Conservation (phyloP, 164 flowering plant genomes). For the Nymphaea thermarum region DNA sequence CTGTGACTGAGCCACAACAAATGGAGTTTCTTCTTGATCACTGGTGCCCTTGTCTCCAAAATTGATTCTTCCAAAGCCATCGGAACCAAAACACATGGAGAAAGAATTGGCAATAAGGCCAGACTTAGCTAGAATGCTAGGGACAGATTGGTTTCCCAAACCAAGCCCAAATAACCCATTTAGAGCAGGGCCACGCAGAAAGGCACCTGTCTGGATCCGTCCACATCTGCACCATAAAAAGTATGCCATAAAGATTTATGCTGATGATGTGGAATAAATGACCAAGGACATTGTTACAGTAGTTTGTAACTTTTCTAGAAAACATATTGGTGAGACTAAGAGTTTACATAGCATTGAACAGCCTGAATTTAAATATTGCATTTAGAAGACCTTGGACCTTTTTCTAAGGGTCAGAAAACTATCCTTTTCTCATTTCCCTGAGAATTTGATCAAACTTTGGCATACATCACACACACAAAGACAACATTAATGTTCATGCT, state of each 20-base stretch:
- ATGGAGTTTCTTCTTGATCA: slow-evolving; percentile 64
- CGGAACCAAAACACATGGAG: slow-evolving; percentile 82
- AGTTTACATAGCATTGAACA: too few relatives aligned
- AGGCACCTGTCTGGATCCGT: slow-evolving; percentile 60
- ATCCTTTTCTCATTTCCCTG: too few relatives aligned
- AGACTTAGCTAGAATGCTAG: slow-evolving; percentile 66
- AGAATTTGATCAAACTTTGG: too few relatives aligned
- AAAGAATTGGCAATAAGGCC: slow-evolving; percentile 64
- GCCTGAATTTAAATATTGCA: too few relatives aligned
- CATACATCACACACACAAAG: too few relatives aligned
- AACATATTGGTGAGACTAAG: too few relatives aligned
- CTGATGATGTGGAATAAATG: too few relatives aligned
- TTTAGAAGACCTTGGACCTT: too few relatives aligned
- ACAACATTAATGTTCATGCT: too few relatives aligned
- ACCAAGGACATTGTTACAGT: too few relatives aligned
- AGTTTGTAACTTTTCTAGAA: too few relatives aligned
- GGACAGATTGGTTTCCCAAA: slow-evolving; percentile 53
- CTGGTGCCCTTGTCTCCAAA: slow-evolving; percentile 84
- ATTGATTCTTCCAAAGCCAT: slow-evolving; percentile 69
- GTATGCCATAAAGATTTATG: not conserved
- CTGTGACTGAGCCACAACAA: slow-evolving; percentile 31
- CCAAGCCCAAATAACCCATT: slow-evolving; percentile 94
- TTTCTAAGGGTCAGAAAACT: too few relatives aligned
- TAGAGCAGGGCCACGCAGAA: slow-evolving; percentile 60
- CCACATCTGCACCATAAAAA: slow-evolving; percentile 57